Evolutionary conservation across 768 basidiomycete species (phyloP), one percentile per base, ranked within the genome.

Genomic region (Collybia nuda): DNA sequence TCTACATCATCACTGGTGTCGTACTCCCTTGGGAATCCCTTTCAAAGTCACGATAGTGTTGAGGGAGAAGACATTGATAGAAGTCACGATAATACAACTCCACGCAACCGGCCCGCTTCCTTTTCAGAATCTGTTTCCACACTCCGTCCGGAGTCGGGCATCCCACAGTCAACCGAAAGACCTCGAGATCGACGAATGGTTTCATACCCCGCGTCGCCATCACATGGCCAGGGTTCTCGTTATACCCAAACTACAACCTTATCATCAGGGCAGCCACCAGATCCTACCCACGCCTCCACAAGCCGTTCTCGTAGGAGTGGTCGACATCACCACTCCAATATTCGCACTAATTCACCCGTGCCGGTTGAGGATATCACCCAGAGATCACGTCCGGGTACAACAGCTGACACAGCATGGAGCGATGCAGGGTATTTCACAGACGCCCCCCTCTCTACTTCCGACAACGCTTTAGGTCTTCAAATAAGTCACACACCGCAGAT

Each of bases 391-490:
- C 23, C 5, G 11, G 35, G 15, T 22, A 18, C 22, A 5, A 21
- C 8, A 18, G 36, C 17, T 24, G 23, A 26, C 22, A 47, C n/a
- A 18, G 8, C 39, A 32, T 39, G 46, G 46, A 47, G 28, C 28
- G 46, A 26, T 26, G 15, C 15, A 12, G 15, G n/a, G 12, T 26
- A 11, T 15, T 3, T 17, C 23, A 47, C 37, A 28, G 23, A 39
- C 26, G 22, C 21, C 24, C 19, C 44, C 7, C 5, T 18, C 9
- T 37, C 44, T 36, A 36, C 37, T 21, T 24, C 15, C 15, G 44
- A 39, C 22, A 47, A 47, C 39, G 46, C 46, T 14, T 39, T 47
- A 26, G 46, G 46, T 47, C 46, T 47, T 39, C 46, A 38, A 29
- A 18, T 47, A 28, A 47, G 22, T 28, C 37, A 12, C 17, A 18